A percentile compares a stretch with the other conserved stretches of the same genome.
Conservation (phyloP, 192 early-diverging fungal species). For the Phlyctochytrium arcticum region DNA sequence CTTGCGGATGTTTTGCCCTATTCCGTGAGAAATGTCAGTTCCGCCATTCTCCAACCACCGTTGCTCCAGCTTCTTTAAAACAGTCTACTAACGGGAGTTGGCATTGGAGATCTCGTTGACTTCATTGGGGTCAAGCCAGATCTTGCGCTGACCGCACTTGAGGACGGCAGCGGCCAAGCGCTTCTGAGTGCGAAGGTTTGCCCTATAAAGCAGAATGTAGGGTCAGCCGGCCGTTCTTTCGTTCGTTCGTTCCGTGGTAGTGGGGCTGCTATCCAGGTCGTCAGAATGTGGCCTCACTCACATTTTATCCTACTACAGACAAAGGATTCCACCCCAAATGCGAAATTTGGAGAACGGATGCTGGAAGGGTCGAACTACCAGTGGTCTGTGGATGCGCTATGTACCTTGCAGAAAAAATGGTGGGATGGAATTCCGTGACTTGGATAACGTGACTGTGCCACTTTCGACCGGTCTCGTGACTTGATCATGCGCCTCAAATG, state of each 20-base stretch:
- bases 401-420: too few species aligned
- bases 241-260: too few species aligned
- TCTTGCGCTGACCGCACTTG: conserved; percentile 96
- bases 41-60: conserved; percentile 14
- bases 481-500: too few species aligned
- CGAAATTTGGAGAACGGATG: conserved; percentile 22
- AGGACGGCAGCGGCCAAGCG: conserved; percentile 94
- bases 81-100: conserved; percentile 85
- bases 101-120: conserved; percentile 89
- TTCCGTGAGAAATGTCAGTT: conserved; percentile 4
- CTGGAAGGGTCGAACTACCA: neutral
- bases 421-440: too few species aligned
- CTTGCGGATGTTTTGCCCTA: conserved; percentile 94
- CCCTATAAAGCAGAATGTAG: conserved; percentile 22
- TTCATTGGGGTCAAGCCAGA: conserved; percentile 99
- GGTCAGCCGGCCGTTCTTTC: neutral
- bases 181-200: conserved; percentile 78
- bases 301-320: neutral
- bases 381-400: too few species aligned
- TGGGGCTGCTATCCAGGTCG: too few species aligned
- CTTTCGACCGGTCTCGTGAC: too few species aligned
- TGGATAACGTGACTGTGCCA: too few species aligned
- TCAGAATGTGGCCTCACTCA: too few species aligned
- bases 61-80: neutral
- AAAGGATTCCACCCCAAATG: conserved; percentile 20